Evolutionary conservation across 805 yeast species (phyloP).

Genomic region (Ogataea populi-albae): DNA sequence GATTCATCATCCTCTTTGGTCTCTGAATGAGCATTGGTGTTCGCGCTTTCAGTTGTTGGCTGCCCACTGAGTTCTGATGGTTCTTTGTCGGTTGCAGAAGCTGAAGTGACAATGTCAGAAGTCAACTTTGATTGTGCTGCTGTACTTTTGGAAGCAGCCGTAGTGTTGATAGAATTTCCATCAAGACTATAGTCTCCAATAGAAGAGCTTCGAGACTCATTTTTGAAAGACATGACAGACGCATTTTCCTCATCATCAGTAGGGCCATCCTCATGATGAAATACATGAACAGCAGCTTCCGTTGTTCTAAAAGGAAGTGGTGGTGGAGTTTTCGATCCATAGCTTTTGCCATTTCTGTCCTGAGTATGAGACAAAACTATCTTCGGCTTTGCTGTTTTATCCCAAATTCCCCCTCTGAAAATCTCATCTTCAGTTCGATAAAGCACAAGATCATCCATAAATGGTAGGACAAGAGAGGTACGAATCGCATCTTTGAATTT

Average conservation of each 20-base stretch:
- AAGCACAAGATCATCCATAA: conserved; percentile 83
- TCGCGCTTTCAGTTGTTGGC: too few species aligned
- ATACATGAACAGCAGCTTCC: not conserved
- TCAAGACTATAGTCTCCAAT: too few species aligned
- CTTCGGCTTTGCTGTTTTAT: conserved; percentile 34
- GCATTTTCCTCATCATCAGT: not conserved
- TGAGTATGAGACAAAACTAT: not conserved
- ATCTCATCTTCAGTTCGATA: conserved; percentile 63
- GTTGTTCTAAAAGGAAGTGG: conserved; percentile 6
- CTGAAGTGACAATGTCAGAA: too few species aligned
- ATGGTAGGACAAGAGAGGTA: conserved; percentile 80
- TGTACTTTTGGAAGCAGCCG: too few species aligned
- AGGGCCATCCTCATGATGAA: not conserved
- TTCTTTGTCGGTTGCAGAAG: too few species aligned
- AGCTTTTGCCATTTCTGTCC: not conserved
- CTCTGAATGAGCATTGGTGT: too few species aligned
- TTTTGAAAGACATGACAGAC: too few species aligned
- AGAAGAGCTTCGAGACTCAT: too few species aligned
- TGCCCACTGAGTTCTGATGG: too few species aligned
- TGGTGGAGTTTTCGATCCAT: conserved; percentile 4
- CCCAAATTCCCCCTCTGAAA: conserved; percentile 95
- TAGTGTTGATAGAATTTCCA: too few species aligned
- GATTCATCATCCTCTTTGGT: too few species aligned
- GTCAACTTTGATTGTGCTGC: too few species aligned
- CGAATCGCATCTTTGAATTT: conserved; percentile 74